These are phyloP conservation scores for Pseudogymnoascus sp. DNA, from an alignment of 2,329 filamentous ascomycete genomes.

Conservation along the genomic window DNA sequence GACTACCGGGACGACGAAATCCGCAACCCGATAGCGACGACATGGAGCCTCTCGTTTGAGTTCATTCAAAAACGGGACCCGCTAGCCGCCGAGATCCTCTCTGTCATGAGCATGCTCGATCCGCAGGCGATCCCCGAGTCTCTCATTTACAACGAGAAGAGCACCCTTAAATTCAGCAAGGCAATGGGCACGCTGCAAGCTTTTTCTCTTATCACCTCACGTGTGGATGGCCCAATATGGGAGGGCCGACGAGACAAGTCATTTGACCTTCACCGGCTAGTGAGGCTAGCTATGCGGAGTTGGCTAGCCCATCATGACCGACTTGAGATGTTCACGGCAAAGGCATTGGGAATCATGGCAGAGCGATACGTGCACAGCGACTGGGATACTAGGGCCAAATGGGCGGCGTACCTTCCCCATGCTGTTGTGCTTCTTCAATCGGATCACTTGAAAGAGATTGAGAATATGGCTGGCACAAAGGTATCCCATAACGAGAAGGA, in stretches of 20 bases:
- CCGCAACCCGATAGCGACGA: conserved; percentile 30
- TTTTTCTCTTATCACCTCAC: conserved; percentile 28
- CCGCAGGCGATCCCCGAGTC: conserved; percentile 28
- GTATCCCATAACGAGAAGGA: background rate
- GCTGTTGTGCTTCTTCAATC: background rate
- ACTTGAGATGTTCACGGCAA: background rate
- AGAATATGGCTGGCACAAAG: background rate
- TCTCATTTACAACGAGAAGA: conserved; percentile 25
- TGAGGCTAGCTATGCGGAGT: conserved; percentile 29
- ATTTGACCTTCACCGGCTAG: conserved; percentile 31
- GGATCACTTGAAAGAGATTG: background rate
- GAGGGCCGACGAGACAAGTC: conserved; percentile 9
- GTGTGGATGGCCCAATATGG: conserved; percentile 10
- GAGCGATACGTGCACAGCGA: background rate
- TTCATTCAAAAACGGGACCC: conserved; percentile 27
- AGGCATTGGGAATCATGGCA: background rate
- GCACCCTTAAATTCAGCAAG: conserved; percentile 14
- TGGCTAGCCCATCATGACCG: conserved; percentile 23
- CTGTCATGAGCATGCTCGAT: conserved; percentile 30
- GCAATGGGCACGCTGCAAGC: conserved; percentile 29
- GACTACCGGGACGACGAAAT: conserved; percentile 24
- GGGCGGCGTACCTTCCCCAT: background rate
- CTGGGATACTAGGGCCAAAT: background rate
- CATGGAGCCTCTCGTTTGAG: conserved; percentile 33
- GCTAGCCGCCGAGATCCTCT: conserved; percentile 31